A percentile compares a stretch with the other conserved stretches of the same genome.
phyloP scores from a whole-genome alignment of 208 protist species.

The Leishmania arabica region DNA sequence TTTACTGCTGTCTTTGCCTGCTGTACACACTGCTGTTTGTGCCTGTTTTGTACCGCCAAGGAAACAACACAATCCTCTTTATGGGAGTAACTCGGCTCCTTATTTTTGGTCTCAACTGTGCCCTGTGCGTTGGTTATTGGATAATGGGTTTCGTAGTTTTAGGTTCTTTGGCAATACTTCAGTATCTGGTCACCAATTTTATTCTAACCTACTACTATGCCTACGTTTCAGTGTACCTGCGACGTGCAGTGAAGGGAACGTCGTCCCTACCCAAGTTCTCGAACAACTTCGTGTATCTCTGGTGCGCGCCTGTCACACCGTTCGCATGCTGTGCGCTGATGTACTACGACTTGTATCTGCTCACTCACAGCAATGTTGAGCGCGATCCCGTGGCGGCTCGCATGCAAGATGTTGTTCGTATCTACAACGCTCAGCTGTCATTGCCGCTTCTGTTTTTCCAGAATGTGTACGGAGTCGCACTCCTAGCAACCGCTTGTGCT shows the following conservation, averaged over 20 bases:
- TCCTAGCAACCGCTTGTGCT: slow-evolving; percentile 50
- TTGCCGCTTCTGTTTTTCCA: slow-evolving; percentile 61
- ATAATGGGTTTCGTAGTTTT: slow-evolving; percentile 54
- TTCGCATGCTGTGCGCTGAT: slow-evolving; percentile 61
- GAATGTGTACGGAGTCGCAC: slow-evolving; percentile 50
- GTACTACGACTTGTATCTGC: slow-evolving; percentile 55
- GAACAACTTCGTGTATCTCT: slow-evolving; percentile 43
- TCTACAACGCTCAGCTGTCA: slow-evolving; percentile 58
- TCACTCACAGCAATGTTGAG: slow-evolving; percentile 10
- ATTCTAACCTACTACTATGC: slow-evolving; percentile 55
- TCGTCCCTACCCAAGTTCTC: slow-evolving; percentile 38
- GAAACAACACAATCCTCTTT: slow-evolving; percentile 34
- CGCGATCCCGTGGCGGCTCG: slow-evolving; percentile 1
- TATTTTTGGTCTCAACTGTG: slow-evolving; percentile 65
- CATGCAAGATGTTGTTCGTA: slow-evolving; percentile 37
- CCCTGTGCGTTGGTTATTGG: slow-evolving; percentile 71
- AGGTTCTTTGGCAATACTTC: slow-evolving; percentile 49
- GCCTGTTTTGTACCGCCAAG: slow-evolving; percentile 27
- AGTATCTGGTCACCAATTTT: slow-evolving; percentile 55
- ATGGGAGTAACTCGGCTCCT: slow-evolving; percentile 43
- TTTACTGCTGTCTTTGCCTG: slow-evolving; percentile 62
- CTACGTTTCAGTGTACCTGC: slow-evolving; percentile 44
- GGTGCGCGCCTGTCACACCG: slow-evolving; percentile 59
- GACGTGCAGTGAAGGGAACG: slow-evolving; percentile 9
- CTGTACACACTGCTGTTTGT: slow-evolving; percentile 50